A percentile compares a stretch with the other conserved stretches of the same genome.
Evolutionary conservation across 2,329 filamentous ascomycete species (phyloP).

Genomic region (Clarireedia homoeocarpa): DNA sequence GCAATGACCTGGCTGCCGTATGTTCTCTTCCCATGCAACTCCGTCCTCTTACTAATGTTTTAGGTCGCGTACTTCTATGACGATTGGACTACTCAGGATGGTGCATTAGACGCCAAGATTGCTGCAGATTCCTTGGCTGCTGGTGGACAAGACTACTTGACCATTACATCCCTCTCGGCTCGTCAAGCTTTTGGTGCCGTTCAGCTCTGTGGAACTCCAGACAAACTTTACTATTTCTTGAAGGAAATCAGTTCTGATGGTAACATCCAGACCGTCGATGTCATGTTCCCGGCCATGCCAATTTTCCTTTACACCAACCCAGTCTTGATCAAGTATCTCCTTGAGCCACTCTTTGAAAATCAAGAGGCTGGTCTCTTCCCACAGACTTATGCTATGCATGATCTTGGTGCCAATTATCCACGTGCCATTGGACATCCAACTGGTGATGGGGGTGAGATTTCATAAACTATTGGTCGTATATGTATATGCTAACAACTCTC

Average conservation of each 20-base stretch:
- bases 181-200: conserved; percentile 74
- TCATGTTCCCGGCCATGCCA: conserved; percentile 78
- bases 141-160: conserved; percentile 65
- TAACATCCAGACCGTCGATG: conserved; percentile 81
- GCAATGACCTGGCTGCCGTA: conserved; percentile 49
- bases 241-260: conserved; percentile 89
- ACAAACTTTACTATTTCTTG: conserved; percentile 68
- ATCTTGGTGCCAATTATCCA: conserved; percentile 63
- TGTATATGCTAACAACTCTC: background rate
- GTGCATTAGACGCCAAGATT: conserved; percentile 61
- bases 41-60: conserved; percentile 13
- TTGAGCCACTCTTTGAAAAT: conserved; percentile 60
- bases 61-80: conserved; percentile 64
- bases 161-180: conserved; percentile 70
- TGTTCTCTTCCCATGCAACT: background rate
- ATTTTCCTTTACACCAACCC: conserved; percentile 79
- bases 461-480: background rate
- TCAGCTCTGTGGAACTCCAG: conserved; percentile 61
- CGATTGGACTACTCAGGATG: conserved; percentile 61
- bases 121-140: conserved; percentile 58
- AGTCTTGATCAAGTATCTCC: conserved; percentile 45
- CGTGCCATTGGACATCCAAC: conserved; percentile 61
- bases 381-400: conserved; percentile 64
- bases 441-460: conserved; percentile 44
- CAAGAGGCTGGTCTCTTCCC: conserved; percentile 61